Evolutionary conservation across 2,329 filamentous ascomycete genomes (phyloP).

Genomic region (Botrytis fragariae): DNA sequence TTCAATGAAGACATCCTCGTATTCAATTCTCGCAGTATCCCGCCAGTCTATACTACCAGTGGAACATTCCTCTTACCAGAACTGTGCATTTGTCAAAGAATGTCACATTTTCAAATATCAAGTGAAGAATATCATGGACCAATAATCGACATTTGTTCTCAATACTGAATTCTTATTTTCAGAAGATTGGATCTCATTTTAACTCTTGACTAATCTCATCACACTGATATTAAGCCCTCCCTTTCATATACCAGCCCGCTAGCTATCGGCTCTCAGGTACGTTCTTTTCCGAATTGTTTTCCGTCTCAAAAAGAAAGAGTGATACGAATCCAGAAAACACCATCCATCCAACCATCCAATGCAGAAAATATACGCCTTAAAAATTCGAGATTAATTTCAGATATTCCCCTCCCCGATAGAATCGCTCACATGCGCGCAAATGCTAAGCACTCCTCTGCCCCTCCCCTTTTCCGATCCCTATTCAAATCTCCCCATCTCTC

Average conservation of each 20-base stretch:
- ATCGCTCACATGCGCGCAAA: constrained; percentile 7
- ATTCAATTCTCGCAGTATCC: background rate
- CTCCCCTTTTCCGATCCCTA: background rate
- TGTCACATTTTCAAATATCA: background rate
- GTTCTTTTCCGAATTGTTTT: constrained; percentile 5
- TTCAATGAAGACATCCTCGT: background rate
- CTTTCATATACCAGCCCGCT: background rate
- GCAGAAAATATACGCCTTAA: constrained; percentile 7
- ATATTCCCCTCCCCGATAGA: background rate
- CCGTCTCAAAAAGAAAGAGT: constrained; percentile 2
- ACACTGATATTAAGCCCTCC: constrained; percentile 14
- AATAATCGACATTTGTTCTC: background rate
- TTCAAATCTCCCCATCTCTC: background rate
- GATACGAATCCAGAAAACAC: background rate
- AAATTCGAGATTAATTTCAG: constrained; percentile 8
- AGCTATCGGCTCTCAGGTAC: constrained; percentile 4
- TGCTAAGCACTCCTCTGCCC: background rate
- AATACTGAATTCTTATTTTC: background rate
- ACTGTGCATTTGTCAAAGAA: too few relatives aligned
- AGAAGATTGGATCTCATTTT: background rate
- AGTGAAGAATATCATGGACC: background rate
- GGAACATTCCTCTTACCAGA: too few relatives aligned
- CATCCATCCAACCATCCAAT: constrained; percentile 7
- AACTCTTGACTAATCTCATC: constrained; percentile 7
- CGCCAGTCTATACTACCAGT: background rate